Evolutionary conservation across 108 stramenopile genomes (phyloP).

Genomic region (Mediolabrus comicus): DNA sequence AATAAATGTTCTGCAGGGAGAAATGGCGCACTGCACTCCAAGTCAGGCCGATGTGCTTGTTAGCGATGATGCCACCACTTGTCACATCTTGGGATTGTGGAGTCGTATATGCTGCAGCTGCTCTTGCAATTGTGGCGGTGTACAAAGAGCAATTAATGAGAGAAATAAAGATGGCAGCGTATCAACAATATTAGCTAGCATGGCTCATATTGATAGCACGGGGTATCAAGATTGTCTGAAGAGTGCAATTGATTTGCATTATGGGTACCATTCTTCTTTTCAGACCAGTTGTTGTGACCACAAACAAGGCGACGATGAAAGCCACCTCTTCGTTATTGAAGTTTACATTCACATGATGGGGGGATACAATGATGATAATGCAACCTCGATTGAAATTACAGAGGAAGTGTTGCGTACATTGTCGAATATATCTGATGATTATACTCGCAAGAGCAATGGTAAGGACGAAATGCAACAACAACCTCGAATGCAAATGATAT

Average conservation of each 20-base stretch:
- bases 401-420: conserved; percentile 57
- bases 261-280: conserved; percentile 50
- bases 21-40: conserved; percentile 45
- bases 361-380: conserved; percentile 68
- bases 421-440: conserved; percentile 45
- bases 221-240: conserved; percentile 62
- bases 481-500: conserved; percentile 43
- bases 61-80: conserved; percentile 80
- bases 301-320: conserved; percentile 10
- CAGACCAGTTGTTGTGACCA: no score
- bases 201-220: conserved; percentile 72
- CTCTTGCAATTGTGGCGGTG: no score
- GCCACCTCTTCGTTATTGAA: conserved; percentile 17
- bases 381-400: conserved; percentile 51
- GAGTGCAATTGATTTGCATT: conserved; percentile 61
- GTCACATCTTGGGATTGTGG: conserved; percentile 81
- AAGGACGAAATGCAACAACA: not conserved
- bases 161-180: not conserved
- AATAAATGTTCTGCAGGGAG: conserved; percentile 47
- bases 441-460: not conserved
- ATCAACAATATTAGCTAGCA: conserved; percentile 31
- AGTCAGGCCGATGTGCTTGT: conserved; percentile 45
- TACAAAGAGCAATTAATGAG: not conserved
- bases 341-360: conserved; percentile 82
- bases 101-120: conserved; percentile 31